Conservation (phyloP, 192 early-diverging fungal species). For the Dispira parvispora region DNA sequence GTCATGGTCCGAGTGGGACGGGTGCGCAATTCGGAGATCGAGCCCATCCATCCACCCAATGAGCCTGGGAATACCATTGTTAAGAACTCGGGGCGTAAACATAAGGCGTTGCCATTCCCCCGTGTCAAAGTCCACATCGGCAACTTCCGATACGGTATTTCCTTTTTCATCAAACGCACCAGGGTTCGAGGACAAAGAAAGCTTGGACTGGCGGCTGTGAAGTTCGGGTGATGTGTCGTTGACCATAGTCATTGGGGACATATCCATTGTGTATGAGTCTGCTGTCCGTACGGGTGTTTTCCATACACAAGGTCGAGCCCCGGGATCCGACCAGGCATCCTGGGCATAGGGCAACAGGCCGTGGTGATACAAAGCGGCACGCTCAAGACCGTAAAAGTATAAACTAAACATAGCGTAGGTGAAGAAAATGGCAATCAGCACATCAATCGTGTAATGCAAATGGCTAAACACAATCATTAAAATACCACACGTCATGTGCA, state of each 20-base stretch:
- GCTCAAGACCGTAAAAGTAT: conserved; percentile 31
- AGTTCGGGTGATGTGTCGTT: background rate
- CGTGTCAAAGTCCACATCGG: background rate
- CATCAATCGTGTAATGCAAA: conserved; percentile 45
- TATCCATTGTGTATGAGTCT: background rate
- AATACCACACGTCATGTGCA: conserved; percentile 24
- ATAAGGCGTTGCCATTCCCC: background rate
- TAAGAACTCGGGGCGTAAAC: conserved; percentile 7
- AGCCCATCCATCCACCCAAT: conserved; percentile 11
- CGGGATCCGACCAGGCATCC: background rate
- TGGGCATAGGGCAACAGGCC: conserved; percentile 4
- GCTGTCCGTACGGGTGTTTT: too few relatives aligned
- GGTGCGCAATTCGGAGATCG: conserved; percentile 1
- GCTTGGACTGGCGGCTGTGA: background rate
- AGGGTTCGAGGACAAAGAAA: background rate
- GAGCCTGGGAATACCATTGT: conserved; percentile 6
- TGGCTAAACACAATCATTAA: conserved; percentile 31
- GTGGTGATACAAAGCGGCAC: conserved; percentile 15
- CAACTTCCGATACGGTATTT: background rate
- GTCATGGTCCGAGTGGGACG: background rate
- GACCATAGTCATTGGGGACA: background rate
- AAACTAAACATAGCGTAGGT: conserved; percentile 33
- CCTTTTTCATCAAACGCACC: background rate
- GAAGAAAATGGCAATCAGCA: conserved; percentile 35
- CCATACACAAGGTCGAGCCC: background rate